phyloP scores from a whole-genome alignment of 2,329 filamentous ascomycete genomes.

The Paraphaeosphaeria sporulosa region DNA sequence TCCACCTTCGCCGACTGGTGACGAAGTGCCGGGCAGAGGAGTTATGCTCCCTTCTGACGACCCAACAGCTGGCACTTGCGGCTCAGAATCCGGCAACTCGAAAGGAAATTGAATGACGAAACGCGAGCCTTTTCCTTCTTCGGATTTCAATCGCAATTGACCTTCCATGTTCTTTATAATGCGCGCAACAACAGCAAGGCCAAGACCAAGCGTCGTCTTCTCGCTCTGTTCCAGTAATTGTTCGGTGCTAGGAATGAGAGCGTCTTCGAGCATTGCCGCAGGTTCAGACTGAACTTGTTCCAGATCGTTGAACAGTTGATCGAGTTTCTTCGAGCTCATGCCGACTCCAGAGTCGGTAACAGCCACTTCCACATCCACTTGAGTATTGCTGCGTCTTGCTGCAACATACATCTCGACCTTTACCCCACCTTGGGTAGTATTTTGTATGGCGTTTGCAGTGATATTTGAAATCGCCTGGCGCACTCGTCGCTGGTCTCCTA shows the following conservation, averaged over 20 bases:
- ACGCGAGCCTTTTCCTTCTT: constrained; percentile 80
- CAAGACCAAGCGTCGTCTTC: constrained; percentile 73
- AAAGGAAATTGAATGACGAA: constrained; percentile 85
- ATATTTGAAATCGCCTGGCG: constrained; percentile 84
- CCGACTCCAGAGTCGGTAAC: constrained; percentile 78
- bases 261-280: constrained; percentile 38
- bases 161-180: constrained; percentile 91
- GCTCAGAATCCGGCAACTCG: constrained; percentile 61
- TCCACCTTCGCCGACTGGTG: constrained; percentile 42
- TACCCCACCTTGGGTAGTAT: constrained; percentile 73
- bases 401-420: constrained; percentile 73
- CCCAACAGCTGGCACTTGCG: constrained; percentile 2
- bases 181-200: constrained; percentile 85
- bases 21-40: constrained; percentile 23
- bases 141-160: constrained; percentile 83
- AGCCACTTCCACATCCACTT: constrained; percentile 75
- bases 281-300: constrained; percentile 66
- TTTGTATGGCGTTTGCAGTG: constrained; percentile 83
- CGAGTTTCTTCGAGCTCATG: constrained; percentile 64
- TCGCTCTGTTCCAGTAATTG: constrained; percentile 37
- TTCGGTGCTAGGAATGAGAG: constrained; percentile 41
- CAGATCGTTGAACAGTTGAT: constrained; percentile 67
- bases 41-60: constrained; percentile 33
- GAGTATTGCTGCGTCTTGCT: constrained; percentile 46
- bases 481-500: constrained; percentile 82